Evolutionary conservation across 2,329 filamentous ascomycete species (phyloP).

Genomic region (Epicoccum nigrum): DNA sequence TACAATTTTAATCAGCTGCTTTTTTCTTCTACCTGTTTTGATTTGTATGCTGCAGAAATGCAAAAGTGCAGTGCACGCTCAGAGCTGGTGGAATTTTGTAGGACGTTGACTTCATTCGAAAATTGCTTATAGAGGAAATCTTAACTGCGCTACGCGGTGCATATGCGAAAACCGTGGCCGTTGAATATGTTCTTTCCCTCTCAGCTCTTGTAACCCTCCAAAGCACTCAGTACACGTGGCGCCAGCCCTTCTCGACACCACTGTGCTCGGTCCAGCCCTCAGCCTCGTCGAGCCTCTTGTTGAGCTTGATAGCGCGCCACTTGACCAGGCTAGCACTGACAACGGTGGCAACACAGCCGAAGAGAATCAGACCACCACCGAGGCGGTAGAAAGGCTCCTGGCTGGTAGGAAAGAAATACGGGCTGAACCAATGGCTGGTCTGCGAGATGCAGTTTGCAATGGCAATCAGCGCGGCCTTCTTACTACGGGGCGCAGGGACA

Average conservation of each 20-base stretch:
- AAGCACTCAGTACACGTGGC: conserved; percentile 27
- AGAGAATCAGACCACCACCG: conserved; percentile 33
- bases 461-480: conserved; percentile 52
- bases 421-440: conserved; percentile 52
- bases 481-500: conserved; percentile 50
- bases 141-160: too few relatives aligned
- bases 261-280: conserved; percentile 35
- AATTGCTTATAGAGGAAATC: too few relatives aligned
- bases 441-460: conserved; percentile 53
- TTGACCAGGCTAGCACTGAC: conserved; percentile 26
- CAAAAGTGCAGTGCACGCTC: too few relatives aligned
- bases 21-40: too few relatives aligned
- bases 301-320: conserved; percentile 32
- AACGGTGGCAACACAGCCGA: conserved; percentile 32
- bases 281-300: conserved; percentile 37
- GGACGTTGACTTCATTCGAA: not conserved
- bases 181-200: too few relatives aligned
- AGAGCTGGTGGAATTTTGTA: too few relatives aligned
- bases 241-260: conserved; percentile 37
- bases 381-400: conserved; percentile 32
- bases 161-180: too few relatives aligned
- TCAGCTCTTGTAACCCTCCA: too few relatives aligned
- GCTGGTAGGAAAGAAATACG: conserved; percentile 47
- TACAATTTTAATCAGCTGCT: too few relatives aligned
- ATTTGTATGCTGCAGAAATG: too few relatives aligned